phyloP scores from a whole-genome alignment of 2,329 filamentous ascomycete genomes.

The Colletotrichum sp. region DNA sequence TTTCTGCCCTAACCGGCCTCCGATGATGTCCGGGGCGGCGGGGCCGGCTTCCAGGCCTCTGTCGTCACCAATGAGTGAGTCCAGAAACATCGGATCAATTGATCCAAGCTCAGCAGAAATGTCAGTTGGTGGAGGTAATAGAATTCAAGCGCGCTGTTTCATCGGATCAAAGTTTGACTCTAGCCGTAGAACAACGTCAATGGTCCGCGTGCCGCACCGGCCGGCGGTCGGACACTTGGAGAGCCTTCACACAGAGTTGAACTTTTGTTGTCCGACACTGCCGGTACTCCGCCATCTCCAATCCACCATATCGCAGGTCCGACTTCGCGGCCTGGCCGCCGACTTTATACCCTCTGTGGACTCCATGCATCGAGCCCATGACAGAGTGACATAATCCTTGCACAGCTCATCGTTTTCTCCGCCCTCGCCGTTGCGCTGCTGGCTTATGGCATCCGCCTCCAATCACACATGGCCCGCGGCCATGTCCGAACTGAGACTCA shows the following conservation, averaged over 20 bases:
- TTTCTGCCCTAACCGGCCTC: neutral
- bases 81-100: neutral
- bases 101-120: neutral
- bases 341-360: neutral
- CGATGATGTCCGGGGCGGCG: neutral
- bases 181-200: neutral
- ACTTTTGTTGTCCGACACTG: neutral
- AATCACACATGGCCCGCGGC: neutral
- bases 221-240: neutral
- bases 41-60: neutral
- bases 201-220: neutral
- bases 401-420: neutral
- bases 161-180: slow-evolving; percentile 9
- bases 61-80: neutral
- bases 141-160: neutral
- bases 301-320: neutral
- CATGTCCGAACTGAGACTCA: neutral
- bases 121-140: neutral
- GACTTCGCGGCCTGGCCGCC: neutral
- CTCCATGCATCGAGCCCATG: neutral
- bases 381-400: neutral
- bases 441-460: neutral
- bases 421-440: neutral
- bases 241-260: neutral
- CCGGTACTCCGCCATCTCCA: neutral